Base-by-base conservation (phyloP, 179 eudicot genomes). In the Actinidia arguta region DNA sequence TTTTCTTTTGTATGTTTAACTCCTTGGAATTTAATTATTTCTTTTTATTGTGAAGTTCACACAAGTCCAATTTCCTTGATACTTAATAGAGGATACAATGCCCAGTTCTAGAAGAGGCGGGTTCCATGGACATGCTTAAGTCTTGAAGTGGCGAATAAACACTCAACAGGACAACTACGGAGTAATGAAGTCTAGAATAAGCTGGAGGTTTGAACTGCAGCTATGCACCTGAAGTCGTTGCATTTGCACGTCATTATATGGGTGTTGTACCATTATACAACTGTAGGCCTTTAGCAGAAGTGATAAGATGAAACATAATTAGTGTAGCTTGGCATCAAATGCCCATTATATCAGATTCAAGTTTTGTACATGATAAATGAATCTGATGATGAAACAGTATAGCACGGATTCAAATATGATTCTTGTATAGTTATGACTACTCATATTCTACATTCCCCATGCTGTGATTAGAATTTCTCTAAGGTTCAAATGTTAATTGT, bases 21-120 rank as follows among this genome's bases (percentile, higher is more conserved):
- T 25, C 68, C 67, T 16, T 74, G 46, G 46, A 24, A 24, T 11
- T 25, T 51, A 17, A 25, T 52, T 20, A 20, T 48, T 9, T 54
- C 22, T 8, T 50, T n/a, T 25, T n/a, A n/a, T n/a, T n/a, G n/a
- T n/a, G n/a, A n/a, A n/a, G n/a, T n/a, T n/a, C n/a, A n/a, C n/a
- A n/a, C n/a, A n/a, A n/a, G n/a, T n/a, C n/a, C n/a, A n/a, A n/a
- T n/a, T n/a, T n/a, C n/a, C 17, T 78, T 80, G 61, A 73, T 80
- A 56, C 64, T 73, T 76, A 80, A 80, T 91, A 90, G 93, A 84
- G 68, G 83, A 78, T 59, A 84, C 82, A 80, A 81, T 81, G 85
- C 80, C 88, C 52, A 87, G 90, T 77, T 87, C 93, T 25, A 81
- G 88, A 87, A 90, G 93, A 87, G 93, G 81, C 63, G 86, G 90